A percentile compares a stretch with the other conserved stretches of the same genome.
Evolutionary conservation across 768 basidiomycete species (phyloP).

Genomic region (Phylloporus sp.): DNA sequence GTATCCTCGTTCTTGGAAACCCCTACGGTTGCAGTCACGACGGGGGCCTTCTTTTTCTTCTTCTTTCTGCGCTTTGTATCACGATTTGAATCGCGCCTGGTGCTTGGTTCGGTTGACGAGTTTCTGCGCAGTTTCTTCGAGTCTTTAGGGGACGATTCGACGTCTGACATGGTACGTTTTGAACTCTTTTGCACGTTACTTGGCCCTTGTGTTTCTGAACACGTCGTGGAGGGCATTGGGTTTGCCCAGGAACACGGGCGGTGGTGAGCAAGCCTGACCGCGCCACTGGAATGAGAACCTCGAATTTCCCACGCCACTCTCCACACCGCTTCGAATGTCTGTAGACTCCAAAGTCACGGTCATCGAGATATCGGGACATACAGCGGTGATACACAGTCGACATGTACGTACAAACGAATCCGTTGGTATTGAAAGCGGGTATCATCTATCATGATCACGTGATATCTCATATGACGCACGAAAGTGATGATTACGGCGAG

Average conservation of each 20-base stretch:
- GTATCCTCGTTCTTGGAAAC: constrained; percentile 9
- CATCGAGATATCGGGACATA: no score
- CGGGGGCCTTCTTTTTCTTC: constrained; percentile 26
- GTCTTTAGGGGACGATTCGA: constrained; percentile 15
- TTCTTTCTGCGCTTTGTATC: constrained; percentile 26
- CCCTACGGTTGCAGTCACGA: constrained; percentile 14
- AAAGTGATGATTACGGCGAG: no score
- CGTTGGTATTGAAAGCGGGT: no score
- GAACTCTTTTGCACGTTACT: background rate
- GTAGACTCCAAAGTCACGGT: no score
- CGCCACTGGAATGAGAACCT: background rate
- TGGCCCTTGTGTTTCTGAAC: constrained; percentile 14
- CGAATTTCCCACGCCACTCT: constrained; percentile 25
- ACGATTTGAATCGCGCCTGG: constrained; percentile 18
- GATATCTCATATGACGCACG: no score
- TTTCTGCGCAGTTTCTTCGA: constrained; percentile 24
- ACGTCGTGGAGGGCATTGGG: constrained; percentile 26
- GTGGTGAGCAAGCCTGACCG: background rate
- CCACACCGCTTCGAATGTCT: no score
- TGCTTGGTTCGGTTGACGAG: constrained; percentile 12
- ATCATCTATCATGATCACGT: no score
- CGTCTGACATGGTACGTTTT: constrained; percentile 25
- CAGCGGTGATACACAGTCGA: no score
- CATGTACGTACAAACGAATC: no score
- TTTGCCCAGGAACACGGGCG: background rate